phyloP scores from a whole-genome alignment of 495 filamentous ascomycete genomes.

The Penicillium angulare region DNA sequence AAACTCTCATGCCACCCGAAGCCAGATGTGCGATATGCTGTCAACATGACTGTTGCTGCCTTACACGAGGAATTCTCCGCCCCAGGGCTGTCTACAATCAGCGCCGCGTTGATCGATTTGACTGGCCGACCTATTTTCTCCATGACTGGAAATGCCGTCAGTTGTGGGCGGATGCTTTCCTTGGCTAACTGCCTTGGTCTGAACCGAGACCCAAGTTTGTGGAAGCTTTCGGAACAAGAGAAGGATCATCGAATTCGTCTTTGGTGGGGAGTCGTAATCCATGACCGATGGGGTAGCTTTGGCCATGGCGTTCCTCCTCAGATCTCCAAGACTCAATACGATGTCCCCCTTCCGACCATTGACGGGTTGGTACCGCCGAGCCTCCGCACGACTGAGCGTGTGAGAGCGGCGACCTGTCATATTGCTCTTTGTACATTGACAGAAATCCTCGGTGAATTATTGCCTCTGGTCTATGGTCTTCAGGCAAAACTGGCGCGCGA shows the following conservation, averaged over 20 bases:
- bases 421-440: constrained; percentile 52
- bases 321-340: constrained; percentile 50
- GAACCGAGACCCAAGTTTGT: constrained; percentile 48
- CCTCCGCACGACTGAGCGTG: constrained; percentile 39
- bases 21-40: constrained; percentile 49
- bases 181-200: constrained; percentile 52
- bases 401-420: constrained; percentile 48
- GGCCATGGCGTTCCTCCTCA: constrained; percentile 52
- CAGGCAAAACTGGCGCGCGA: constrained; percentile 41
- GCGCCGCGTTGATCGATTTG: constrained; percentile 48
- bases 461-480: constrained; percentile 51
- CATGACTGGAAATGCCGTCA: constrained; percentile 53
- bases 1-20: constrained; percentile 45
- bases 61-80: constrained; percentile 52
- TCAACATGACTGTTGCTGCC: constrained; percentile 52
- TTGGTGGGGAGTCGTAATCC: constrained; percentile 56
- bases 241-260: constrained; percentile 48
- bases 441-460: constrained; percentile 50
- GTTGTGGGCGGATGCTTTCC: constrained; percentile 48
- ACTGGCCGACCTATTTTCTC: constrained; percentile 52
- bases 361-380: constrained; percentile 35
- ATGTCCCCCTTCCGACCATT: constrained; percentile 51
- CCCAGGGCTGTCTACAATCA: constrained; percentile 50
- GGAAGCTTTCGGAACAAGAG: constrained; percentile 48
- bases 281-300: constrained; percentile 56